Base-by-base conservation (phyloP, 495 filamentous ascomycete genomes). In the Parathielavia appendiculata region DNA sequence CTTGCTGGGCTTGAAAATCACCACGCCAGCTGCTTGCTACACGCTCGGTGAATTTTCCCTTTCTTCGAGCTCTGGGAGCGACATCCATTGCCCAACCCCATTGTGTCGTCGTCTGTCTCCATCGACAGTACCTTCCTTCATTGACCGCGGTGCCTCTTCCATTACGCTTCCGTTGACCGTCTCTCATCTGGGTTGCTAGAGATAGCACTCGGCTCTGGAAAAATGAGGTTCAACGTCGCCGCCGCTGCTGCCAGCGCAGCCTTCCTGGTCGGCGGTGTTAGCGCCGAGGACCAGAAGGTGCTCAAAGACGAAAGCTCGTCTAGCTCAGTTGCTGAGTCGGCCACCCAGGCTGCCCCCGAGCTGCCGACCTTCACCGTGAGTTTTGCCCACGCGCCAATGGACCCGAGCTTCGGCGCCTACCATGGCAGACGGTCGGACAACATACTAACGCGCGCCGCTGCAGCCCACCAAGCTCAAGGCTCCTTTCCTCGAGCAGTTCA, bases 401-500 rank as follows among this genome's bases (percentile, higher is more conserved):
- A 77, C 41, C 40, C 50, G 56, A 32, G 5, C 23, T 11, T 22
- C 34, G 40, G 4, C 14, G 23, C 19, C n/a, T 49, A 4, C 17
- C n/a, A 14, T 34, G 17, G n/a, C 30, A 22, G 6, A 34, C 39
- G 14, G 5, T 2, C 16, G n/a, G 9, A 35, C 20, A 19, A 55
- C 22, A 46, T 69, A 60, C 72, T 76, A 54, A 77, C 63, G 36
- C 60, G 22, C 54, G 35, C 43, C n/a, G n/a, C 30, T 51, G 39
- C 51, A 97, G 92, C 92, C 95, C 51, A 86, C 89, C 51, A 79
- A 79, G 55, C 75, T 97, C 68, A 89, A 97, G 75, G 95, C 88
- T 59, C 89, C 91, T 41, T 97, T 99, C 85, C 76, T 97, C 57
- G 95, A 99, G 78, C 95, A 99, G 74, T 99, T 99, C 81, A 95